Conservation (phyloP, 805 yeast genomes). For the Geotrichum ghanense region DNA sequence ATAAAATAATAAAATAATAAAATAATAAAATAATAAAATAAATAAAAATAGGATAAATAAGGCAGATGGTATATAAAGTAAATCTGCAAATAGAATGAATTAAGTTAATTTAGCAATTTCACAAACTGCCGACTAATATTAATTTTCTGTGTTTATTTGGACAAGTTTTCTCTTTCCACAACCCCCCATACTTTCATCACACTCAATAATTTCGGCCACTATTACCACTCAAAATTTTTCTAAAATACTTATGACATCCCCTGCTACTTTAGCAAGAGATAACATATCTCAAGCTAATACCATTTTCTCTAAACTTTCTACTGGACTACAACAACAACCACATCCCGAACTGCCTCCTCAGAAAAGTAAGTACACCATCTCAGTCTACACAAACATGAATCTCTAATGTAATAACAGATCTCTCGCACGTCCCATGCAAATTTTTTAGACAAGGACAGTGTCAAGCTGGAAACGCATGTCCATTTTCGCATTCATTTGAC, state of each 20-base stretch:
- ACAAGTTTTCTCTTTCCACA: too few relatives aligned
- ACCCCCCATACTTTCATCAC: too few relatives aligned
- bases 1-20: too few relatives aligned
- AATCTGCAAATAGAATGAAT: too few relatives aligned
- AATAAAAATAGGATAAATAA: too few relatives aligned
- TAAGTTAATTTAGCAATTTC: too few relatives aligned
- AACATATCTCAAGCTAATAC: neutral
- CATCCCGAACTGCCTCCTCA: conserved; percentile 1
- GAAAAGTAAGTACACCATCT: neutral
- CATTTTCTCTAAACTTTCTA: neutral
- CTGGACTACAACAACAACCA: neutral
- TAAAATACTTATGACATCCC: neutral
- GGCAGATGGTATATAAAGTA: too few relatives aligned
- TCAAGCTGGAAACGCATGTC: conserved; percentile 89
- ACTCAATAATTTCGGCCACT: too few relatives aligned
- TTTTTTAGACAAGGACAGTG: conserved; percentile 87
- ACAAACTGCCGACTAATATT: too few relatives aligned
- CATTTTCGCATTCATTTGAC: conserved; percentile 72
- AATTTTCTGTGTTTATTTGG: too few relatives aligned
- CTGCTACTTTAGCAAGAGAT: conserved; percentile 2
- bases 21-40: too few relatives aligned
- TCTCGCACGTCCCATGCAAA: conserved; percentile 94
- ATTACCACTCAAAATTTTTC: neutral
- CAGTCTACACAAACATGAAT: neutral
- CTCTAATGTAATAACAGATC: conserved; percentile 28